phyloP scores from a whole-genome alignment of 257 asterid genomes.

The Mitragyna speciosa region DNA sequence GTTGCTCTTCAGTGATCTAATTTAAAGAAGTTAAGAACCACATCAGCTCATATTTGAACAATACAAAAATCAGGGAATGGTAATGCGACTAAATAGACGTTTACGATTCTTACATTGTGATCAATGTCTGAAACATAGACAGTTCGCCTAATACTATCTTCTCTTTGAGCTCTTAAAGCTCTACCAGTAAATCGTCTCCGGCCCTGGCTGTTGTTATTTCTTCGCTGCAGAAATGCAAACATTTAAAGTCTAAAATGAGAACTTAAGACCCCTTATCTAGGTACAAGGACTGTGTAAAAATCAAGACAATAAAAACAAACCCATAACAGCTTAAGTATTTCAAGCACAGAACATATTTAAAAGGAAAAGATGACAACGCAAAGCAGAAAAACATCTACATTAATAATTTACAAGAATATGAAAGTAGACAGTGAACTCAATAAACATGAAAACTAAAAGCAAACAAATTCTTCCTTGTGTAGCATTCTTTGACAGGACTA shows the following conservation, averaged over 20 bases:
- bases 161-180: constrained; percentile 82
- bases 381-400: background rate
- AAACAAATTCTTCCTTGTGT: background rate
- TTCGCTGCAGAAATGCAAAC: constrained; percentile 52
- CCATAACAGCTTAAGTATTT: background rate
- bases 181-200: constrained; percentile 65
- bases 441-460: background rate
- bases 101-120: constrained; percentile 59
- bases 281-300: background rate
- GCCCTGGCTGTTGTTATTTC: constrained; percentile 58
- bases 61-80: constrained; percentile 1
- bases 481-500: background rate
- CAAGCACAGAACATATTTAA: background rate
- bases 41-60: constrained; percentile 25
- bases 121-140: constrained; percentile 89
- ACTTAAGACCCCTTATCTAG: background rate
- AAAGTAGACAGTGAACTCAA: background rate
- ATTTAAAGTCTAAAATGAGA: background rate
- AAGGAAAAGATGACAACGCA: background rate
- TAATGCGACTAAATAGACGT: background rate
- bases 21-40: constrained; percentile 25
- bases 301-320: background rate
- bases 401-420: background rate
- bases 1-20: constrained; percentile 88
- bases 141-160: constrained; percentile 83